These are phyloP conservation scores for Suillus clintonianus DNA, from an alignment of 768 basidiomycete species.

Conservation along the genomic window DNA sequence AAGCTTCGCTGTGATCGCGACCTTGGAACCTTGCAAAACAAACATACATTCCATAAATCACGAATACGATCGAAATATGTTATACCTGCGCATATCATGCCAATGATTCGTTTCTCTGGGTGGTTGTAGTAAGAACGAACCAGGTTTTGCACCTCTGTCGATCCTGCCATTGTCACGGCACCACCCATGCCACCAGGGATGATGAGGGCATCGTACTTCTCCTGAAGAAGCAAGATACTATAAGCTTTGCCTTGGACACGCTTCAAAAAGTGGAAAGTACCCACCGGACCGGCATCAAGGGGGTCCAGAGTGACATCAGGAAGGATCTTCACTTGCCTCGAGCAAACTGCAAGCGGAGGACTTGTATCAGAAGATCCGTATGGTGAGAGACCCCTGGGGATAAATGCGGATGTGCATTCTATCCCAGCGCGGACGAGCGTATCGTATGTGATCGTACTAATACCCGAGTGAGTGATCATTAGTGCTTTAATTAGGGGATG, in stretches of 20 bases:
- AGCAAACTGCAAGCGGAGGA: conserved; percentile 60
- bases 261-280: conserved; percentile 14
- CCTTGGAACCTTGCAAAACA: conserved; percentile 56
- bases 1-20: conserved; percentile 63
- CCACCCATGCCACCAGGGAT: conserved; percentile 82
- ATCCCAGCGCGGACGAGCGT: conserved; percentile 80
- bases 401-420: conserved; percentile 63
- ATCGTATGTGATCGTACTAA: conserved; percentile 79
- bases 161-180: conserved; percentile 69
- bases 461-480: not conserved
- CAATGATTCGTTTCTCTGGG: conserved; percentile 48
- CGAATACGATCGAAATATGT: not conserved
- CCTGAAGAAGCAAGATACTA: conserved; percentile 37
- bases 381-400: conserved; percentile 37
- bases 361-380: conserved; percentile 28
- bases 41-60: not conserved
- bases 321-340: conserved; percentile 72
- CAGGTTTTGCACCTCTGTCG: conserved; percentile 58
- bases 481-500: conserved; percentile 4
- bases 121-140: conserved; percentile 50
- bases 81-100: conserved; percentile 83
- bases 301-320: conserved; percentile 60
- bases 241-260: not conserved
- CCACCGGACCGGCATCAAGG: conserved; percentile 48
- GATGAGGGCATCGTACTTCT: conserved; percentile 65